Evolutionary conservation across 352 stramenopile genomes (phyloP), one percentile per base, ranked within the genome.

Genomic region (Peronospora destructor): DNA sequence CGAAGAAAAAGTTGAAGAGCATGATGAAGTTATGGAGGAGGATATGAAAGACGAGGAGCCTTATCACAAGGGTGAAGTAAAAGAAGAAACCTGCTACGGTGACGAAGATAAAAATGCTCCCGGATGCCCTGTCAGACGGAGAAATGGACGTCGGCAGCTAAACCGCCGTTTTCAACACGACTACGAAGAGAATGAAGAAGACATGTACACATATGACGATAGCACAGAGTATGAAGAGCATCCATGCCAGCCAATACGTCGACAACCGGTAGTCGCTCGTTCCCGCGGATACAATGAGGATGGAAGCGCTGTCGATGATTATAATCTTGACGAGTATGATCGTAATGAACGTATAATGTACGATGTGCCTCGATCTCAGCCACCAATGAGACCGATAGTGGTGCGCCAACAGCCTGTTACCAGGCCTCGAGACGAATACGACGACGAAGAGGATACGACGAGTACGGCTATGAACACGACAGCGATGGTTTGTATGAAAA

Each of bases 81-180:
- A 61, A 21, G 49, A 61, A 28, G 64, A 67, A 21, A 40, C 62
- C 16, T 38, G 47, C 25, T 55, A 53, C 10, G 17, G 40, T 28
- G 43, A 58, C 19, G 43, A 39, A 16, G 51, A 48, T 37, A 32
- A 53, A 41, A 34, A 48, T 23, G 12, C 43, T 42, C 14, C 35
- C 2, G 39, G 35, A 36, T 13, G 42, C 13, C 46, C 47, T 44
- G 37, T 52, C 12, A 54, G 37, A 49, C 45, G 48, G 19, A 48
- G 54, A 35, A 28, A 36, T 40, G 26, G 41, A 39, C 61, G 51
- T 54, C 61, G 25, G 13, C 43, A 54, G 13, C 25, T 40, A 34
- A 10, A 44, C 7, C 30, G 45, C 25, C 55, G 28, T 25, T 32
- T 47, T 48, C 50, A 17, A 56, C 34, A 40, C 9, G 45, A 49